Base-by-base conservation (phyloP, 805 yeast species). In the Myxozyma geophila region DNA sequence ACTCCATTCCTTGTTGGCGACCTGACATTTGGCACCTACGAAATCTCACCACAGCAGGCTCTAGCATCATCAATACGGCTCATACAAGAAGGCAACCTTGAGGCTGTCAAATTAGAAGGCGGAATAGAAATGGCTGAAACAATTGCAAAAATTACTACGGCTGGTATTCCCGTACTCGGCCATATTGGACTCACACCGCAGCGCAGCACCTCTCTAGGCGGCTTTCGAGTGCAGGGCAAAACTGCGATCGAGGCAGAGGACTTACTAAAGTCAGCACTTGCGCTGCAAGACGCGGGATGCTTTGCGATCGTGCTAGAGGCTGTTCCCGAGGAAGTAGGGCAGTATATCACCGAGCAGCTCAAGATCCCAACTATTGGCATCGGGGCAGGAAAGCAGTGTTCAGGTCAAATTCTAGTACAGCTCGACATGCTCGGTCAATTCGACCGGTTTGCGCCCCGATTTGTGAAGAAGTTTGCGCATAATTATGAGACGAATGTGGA, bases 141-240 rank as follows among this genome's bases (percentile, higher is more conserved):
- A 0, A 83, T 95, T 9, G 71, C 75, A 61, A 81, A 81, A 64
- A 75, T 93, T 19, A 80, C 86, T 0, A 73, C 81, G 4, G 79
- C 87, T 17, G 98, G 98, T 0, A 86, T 93, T 9, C 96, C 98
- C 0, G 92, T 92, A 1, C 82, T 90, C 77, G 98, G 96, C 0
- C 99, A 93, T 75, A 84, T 90, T 37, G 99, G 99, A 0, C 78
- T 93, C 39, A 90, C 96, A 3, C 99, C 99, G 1, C 98, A 95
- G 74, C 82, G 90, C 49, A 86, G 86, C 66, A 85, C 90, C 67
- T 74, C 90, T 0, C 73, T 89, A 13, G 92, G 97, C 21, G 99
- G 99, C 0, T 93, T 87, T 76, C 88, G 86, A 75, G 88, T 90
- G 0, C 99, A 93, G 74, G 98, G 96, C 0, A 78, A 78, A 54